A percentile compares a stretch with the other conserved stretches of the same genome.
Evolutionary conservation across 805 yeast species (phyloP).

Genomic region (Wickerhamomyces bisporus): DNA sequence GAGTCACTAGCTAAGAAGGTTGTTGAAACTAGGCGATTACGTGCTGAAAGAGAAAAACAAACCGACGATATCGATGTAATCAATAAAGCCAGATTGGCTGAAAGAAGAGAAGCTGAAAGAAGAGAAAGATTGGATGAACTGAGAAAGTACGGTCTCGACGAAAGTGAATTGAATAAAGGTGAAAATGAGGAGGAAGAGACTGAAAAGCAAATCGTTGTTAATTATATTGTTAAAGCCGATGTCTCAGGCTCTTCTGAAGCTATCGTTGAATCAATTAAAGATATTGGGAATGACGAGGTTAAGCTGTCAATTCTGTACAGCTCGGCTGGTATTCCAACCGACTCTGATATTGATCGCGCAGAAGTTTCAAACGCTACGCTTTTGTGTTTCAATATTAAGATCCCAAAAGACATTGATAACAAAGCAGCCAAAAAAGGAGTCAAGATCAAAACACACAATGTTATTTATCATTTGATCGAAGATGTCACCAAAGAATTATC

Average conservation of each 20-base stretch:
- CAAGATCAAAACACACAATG: slow-evolving; percentile 57
- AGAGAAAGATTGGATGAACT: slow-evolving; percentile 53
- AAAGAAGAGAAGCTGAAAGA: slow-evolving; percentile 44
- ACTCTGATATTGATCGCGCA: slow-evolving; percentile 63
- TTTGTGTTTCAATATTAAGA: slow-evolving; percentile 69
- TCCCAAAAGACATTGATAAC: slow-evolving; percentile 52
- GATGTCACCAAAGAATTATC: slow-evolving; percentile 67
- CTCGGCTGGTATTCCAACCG: slow-evolving; percentile 76
- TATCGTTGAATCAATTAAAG: slow-evolving; percentile 70
- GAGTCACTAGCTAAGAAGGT: slow-evolving; percentile 77
- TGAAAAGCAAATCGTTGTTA: slow-evolving; percentile 30
- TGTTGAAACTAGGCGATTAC: slow-evolving; percentile 55
- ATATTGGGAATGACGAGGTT: slow-evolving; percentile 86
- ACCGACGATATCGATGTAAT: slow-evolving; percentile 61
- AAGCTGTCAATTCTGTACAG: slow-evolving; percentile 60
- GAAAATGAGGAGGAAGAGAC: slow-evolving; percentile 18
- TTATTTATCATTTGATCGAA: slow-evolving; percentile 85
- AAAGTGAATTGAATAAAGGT: slow-evolving; percentile 24
- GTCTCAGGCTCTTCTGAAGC: slow-evolving; percentile 96
- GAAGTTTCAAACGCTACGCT: slow-evolving; percentile 66
- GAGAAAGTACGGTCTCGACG: slow-evolving; percentile 55
- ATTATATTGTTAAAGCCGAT: slow-evolving; percentile 81
- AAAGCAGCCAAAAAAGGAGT: slow-evolving; percentile 58
- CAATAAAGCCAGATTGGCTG: slow-evolving; percentile 60
- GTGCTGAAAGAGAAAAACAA: slow-evolving; percentile 54